Base-by-base conservation (phyloP, 1,284 basidiomycete species). In the Takashimella koratensis region DNA sequence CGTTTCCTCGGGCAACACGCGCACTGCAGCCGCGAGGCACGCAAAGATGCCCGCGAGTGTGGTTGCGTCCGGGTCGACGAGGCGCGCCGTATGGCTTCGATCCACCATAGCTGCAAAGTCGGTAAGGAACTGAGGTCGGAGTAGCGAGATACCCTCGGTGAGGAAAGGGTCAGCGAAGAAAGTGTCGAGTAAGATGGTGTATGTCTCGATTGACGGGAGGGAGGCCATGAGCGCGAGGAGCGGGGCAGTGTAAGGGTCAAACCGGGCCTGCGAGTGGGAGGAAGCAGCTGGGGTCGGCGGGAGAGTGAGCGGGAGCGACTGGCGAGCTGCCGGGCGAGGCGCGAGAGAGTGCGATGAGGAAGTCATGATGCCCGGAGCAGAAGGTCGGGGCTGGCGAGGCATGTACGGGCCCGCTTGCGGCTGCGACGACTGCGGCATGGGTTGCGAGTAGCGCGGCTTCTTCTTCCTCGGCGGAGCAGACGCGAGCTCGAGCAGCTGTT, bases 151-250 rank as follows among this genome's bases (percentile, higher is more conserved):
- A 2, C 72, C 72, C 54, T 73, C 68, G n/a, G 65, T 62, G 22
- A 74, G 56, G 59, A 73, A 70, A 12, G 69, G 66, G 54, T 74
- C 72, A 27, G 51, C 44, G 56, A 70, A 73, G 60, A 73, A 74
- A 1, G 65, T 70, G 45, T 67, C 60, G 57, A 71, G 67, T 5
- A 74, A 60, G 30, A 71, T 71, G 20, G 51, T 55, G 47, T 70
- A 69, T 19, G 65, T 70, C 30, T 69, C 67, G 11, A 46, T 21
- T 21, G 67, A 65, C 3, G 72, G 72, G 3, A 74, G 58, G 12
- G 60, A 65, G n/a, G 60, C 51, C 41, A 69, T 56, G 23, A 74
- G 55, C 1, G 62, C 59, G 25, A 62, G 53, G 1, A 71, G 52
- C 6, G 66, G 63, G 1, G 58, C 53, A 22, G 64, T 58, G 53